Conservation (phyloP, 2,329 filamentous ascomycete genomes). For the Colletotrichum theobromicola region DNA sequence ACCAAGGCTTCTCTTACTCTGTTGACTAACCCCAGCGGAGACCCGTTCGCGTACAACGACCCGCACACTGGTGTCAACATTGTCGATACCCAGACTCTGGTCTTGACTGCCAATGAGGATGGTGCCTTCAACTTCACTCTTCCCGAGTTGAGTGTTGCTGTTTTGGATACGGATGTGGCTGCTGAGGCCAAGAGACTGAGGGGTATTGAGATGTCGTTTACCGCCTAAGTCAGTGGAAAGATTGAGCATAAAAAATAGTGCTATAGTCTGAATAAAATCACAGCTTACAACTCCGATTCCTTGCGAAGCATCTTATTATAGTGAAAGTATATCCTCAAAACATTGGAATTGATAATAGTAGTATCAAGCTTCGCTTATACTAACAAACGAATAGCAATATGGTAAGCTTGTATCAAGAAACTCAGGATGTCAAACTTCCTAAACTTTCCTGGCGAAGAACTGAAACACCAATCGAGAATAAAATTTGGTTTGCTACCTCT, state of each 20-base stretch:
- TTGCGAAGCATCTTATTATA: too few species aligned
- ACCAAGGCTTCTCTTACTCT: constrained; percentile 48
- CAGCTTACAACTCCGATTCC: too few species aligned
- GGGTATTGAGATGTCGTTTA: neutral
- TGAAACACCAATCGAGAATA: too few species aligned
- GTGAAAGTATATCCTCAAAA: too few species aligned
- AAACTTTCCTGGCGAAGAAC: too few species aligned
- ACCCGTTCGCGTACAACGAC: constrained; percentile 50
- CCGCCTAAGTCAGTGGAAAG: neutral
- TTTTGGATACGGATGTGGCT: constrained; percentile 48
- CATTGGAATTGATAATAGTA: too few species aligned
- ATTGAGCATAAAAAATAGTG: neutral
- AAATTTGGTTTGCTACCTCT: too few species aligned
- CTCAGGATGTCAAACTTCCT: too few species aligned
- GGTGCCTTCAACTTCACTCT: constrained; percentile 58
- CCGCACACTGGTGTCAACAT: constrained; percentile 52
- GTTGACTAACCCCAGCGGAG: constrained; percentile 42
- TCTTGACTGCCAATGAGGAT: constrained; percentile 44
- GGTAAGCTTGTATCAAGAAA: too few species aligned
- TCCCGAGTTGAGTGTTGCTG: constrained; percentile 60
- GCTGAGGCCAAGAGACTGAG: neutral
- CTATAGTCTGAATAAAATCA: neutral
- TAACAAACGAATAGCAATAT: too few species aligned
- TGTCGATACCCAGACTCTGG: constrained; percentile 45
- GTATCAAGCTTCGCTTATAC: too few species aligned